Evolutionary conservation across 2,329 filamentous ascomycete species (phyloP).

Genomic region (Verticillium alfalfae): DNA sequence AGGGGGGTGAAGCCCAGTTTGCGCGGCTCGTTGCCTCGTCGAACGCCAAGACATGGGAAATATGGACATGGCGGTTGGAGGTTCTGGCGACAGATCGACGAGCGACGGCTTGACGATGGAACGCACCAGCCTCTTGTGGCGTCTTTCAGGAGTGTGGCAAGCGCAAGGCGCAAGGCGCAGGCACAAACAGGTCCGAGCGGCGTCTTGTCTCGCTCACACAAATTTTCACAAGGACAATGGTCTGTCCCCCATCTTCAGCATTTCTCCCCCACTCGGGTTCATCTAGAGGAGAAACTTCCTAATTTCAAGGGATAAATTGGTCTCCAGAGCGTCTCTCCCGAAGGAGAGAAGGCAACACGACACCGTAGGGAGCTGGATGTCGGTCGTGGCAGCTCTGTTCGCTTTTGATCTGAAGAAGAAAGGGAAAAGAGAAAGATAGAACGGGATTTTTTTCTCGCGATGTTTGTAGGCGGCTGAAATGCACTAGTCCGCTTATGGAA

Average conservation of each 20-base stretch:
- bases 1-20: no score
- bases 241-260: constrained; percentile 59
- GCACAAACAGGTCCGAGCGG: no score
- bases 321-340: constrained; percentile 52
- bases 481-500: constrained; percentile 15
- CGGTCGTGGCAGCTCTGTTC: constrained; percentile 59
- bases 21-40: background rate
- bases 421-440: constrained; percentile 25
- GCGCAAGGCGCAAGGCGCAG: background rate
- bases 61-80: background rate
- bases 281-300: constrained; percentile 50
- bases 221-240: constrained; percentile 1
- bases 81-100: background rate
- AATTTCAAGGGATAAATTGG: constrained; percentile 50
- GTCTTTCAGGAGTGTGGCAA: background rate
- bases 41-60: background rate
- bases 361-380: constrained; percentile 54
- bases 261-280: constrained; percentile 41
- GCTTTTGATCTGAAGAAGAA: constrained; percentile 55
- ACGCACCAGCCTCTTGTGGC: background rate
- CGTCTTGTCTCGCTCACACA: background rate
- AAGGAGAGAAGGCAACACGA: constrained; percentile 52
- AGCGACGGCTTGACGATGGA: background rate
- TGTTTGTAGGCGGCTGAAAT: background rate
- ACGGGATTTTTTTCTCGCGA: constrained; percentile 19